These are phyloP conservation scores for Solanum sejunctum DNA, from an alignment of 257 asterid genomes.

Conservation along the genomic window DNA sequence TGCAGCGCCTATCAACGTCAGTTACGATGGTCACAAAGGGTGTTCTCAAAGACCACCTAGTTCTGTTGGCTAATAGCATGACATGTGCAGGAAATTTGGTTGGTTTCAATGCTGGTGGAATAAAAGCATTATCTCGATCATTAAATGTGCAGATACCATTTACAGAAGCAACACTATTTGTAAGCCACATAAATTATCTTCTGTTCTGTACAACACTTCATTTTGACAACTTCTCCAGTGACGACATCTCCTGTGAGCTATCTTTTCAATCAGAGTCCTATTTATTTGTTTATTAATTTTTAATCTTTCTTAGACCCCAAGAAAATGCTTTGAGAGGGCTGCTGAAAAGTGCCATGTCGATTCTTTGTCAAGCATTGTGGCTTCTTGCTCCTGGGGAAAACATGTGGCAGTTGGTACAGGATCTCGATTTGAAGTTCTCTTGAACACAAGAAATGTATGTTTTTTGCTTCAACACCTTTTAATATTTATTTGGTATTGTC, in stretches of 20 bases:
- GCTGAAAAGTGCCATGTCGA: constrained; percentile 93
- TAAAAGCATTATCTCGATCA: constrained; percentile 69
- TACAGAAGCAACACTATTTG: constrained; percentile 82
- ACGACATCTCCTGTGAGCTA: background rate
- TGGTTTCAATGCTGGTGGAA: constrained; percentile 91
- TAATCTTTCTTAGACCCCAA: constrained; percentile 53
- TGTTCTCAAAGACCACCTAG: constrained; percentile 92
- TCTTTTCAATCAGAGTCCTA: background rate
- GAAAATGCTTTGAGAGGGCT: constrained; percentile 90
- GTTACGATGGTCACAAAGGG: constrained; percentile 97
- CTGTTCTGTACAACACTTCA: background rate
- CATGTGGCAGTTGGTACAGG: constrained; percentile 94
- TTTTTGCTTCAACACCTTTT: background rate
- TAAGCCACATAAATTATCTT: constrained; percentile 24
- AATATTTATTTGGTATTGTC: background rate
- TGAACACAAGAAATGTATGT: constrained; percentile 74
- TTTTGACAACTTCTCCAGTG: background rate
- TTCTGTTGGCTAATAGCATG: constrained; percentile 88
- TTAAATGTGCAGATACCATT: constrained; percentile 82
- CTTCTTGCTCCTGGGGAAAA: constrained; percentile 98
- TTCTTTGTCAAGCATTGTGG: constrained; percentile 75
- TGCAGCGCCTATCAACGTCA: constrained; percentile 82
- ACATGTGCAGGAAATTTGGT: constrained; percentile 78
- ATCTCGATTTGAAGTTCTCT: constrained; percentile 77
- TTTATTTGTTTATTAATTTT: background rate